Evolutionary conservation across 495 filamentous ascomycete genomes (phyloP).

Genomic region (Penicillium mononematosum): DNA sequence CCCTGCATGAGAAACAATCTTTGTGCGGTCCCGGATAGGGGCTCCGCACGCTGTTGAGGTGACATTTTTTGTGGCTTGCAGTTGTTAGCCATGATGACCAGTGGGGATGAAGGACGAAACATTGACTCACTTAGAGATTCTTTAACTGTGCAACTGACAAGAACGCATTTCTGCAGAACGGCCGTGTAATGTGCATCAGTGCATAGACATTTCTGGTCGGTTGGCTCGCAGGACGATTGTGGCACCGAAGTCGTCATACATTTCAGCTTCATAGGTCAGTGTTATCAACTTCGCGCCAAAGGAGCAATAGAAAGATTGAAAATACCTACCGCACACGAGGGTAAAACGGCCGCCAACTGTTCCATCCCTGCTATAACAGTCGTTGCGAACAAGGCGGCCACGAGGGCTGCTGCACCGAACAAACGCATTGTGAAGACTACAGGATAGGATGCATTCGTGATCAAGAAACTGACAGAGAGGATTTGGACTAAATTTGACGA

Average conservation of each 20-base stretch:
- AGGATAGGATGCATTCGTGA: background rate
- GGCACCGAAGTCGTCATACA: conserved; percentile 27
- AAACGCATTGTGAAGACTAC: conserved; percentile 15
- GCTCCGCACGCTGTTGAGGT: conserved; percentile 28
- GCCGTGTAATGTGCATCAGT: conserved; percentile 20
- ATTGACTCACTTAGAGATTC: conserved; percentile 26
- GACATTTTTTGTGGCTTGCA: conserved; percentile 35
- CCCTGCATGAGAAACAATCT: conserved; percentile 26
- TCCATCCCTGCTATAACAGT: conserved; percentile 12
- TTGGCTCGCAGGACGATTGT: conserved; percentile 23
- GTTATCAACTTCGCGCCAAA: background rate
- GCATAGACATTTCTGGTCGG: conserved; percentile 31
- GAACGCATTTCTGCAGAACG: conserved; percentile 22
- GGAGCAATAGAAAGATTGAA: background rate
- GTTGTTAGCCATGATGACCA: background rate
- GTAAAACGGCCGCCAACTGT: conserved; percentile 14
- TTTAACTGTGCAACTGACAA: conserved; percentile 23
- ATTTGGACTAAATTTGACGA: background rate
- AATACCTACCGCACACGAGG: conserved; percentile 21
- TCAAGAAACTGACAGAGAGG: background rate
- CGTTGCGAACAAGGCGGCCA: conserved; percentile 6
- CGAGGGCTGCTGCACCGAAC: conserved; percentile 1
- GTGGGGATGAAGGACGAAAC: background rate
- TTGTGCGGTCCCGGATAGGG: conserved; percentile 29
- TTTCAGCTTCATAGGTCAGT: conserved; percentile 21